Conservation (phyloP, 2,329 filamentous ascomycete species). For the Curvularia lunata region DNA sequence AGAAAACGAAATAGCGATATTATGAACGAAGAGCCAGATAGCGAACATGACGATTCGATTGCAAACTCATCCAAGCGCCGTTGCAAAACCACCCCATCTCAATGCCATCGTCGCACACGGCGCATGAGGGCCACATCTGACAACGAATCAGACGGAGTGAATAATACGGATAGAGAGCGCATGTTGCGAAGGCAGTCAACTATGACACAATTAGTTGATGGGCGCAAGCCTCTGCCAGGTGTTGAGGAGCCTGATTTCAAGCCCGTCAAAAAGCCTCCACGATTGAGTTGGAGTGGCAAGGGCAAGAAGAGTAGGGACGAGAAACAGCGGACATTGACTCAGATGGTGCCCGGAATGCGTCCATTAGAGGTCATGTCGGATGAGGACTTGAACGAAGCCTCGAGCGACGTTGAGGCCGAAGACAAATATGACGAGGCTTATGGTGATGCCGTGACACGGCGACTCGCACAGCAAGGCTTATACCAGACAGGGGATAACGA, state of each 20-base stretch:
- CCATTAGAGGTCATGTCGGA: slow-evolving; percentile 25
- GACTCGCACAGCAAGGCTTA: slow-evolving; percentile 28
- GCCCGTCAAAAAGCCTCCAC: slow-evolving; percentile 25
- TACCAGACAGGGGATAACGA: slow-evolving; percentile 9
- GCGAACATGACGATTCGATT: slow-evolving; percentile 14
- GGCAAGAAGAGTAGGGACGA: slow-evolving; percentile 22
- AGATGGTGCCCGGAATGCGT: slow-evolving; percentile 42
- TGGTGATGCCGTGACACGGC: slow-evolving; percentile 22
- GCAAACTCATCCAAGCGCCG: slow-evolving; percentile 28
- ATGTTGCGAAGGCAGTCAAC: slow-evolving; percentile 42
- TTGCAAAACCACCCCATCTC: slow-evolving; percentile 14
- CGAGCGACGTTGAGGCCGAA: slow-evolving; percentile 26
- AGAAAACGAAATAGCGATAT: slow-evolving; percentile 28
- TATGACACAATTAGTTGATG: slow-evolving; percentile 44
- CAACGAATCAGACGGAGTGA: slow-evolving; percentile 2
- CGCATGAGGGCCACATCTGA: slow-evolving; percentile 9
- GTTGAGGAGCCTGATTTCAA: slow-evolving; percentile 34
- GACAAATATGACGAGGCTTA: slow-evolving; percentile 20
- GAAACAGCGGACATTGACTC: slow-evolving; percentile 43
- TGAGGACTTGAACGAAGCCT: slow-evolving; percentile 26
- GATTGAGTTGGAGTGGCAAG: slow-evolving; percentile 31
- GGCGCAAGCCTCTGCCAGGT: slow-evolving; percentile 29
- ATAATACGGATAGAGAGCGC: slow-evolving; percentile 9
- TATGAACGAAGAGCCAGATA: slow-evolving; percentile 8
- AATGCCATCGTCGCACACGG: slow-evolving; percentile 10